Base-by-base conservation (phyloP, 805 yeast species). In the Hanseniaspora occidentalis region DNA sequence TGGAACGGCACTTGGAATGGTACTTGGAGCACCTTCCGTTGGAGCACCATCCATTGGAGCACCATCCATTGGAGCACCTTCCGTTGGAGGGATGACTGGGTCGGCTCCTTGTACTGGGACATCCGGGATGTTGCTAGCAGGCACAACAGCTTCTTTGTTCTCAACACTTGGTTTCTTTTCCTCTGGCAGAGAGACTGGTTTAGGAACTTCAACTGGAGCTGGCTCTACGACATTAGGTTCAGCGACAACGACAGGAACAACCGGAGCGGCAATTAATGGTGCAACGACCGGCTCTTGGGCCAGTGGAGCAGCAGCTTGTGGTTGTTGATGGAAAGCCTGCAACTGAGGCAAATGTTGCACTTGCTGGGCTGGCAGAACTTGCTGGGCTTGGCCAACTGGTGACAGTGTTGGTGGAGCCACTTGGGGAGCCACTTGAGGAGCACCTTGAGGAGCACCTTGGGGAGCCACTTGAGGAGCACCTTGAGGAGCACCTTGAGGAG, bases 11-110 rank as follows among this genome's bases (percentile, higher is more conserved):
- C 24, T 21, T 20, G 10, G 35, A 18, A 10, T 27, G 16, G 5
- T 23, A 14, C 14, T 20, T 33, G 45, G 24, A 11, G 42, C 13
- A 21, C 25, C 40, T 9, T 37, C 39, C 31, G 31, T 45, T 31
- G 26, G 38, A 14, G 40, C 25, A 22, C n/a, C 24, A 19, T 37
- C 39, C 31, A 31, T 45, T 31, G 26, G 38, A 14, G 40, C 25
- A 22, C n/a, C 24, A 19, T 37, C 39, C 31, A 31, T 45, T 31
- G 26, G 38, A 14, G 40, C 25, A 22, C n/a, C 24, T 16, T 37
- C 39, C 31, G 31, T 45, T 31, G 26, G 38, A 14, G 40, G 21
- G 19, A 13, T 21, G 16, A n/a, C n/a, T n/a, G n/a, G n/a, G n/a
- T n/a, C n/a, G n/a, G n/a, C n/a, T n/a, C n/a, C n/a, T n/a, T n/a